Conservation (phyloP, 2,329 filamentous ascomycete genomes). For the Calonectria pseudoturangicola region DNA sequence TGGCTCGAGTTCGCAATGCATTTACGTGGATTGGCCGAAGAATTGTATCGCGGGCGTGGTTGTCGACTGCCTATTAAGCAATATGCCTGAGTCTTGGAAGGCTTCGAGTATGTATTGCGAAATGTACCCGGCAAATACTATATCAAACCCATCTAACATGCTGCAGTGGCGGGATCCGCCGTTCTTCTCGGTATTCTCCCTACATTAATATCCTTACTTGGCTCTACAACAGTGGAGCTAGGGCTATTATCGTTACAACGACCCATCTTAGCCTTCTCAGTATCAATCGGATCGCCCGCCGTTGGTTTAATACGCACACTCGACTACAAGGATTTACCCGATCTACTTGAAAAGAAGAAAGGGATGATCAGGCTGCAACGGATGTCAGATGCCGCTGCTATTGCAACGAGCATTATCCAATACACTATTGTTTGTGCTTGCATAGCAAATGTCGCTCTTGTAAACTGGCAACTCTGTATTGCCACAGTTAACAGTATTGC, state of each 20-base stretch:
- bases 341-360: background rate
- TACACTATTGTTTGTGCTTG: background rate
- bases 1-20: background rate
- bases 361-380: background rate
- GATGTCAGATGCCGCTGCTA: background rate
- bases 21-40: background rate
- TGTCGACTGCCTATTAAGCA: background rate
- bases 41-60: background rate
- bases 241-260: background rate
- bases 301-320: slow-evolving; percentile 1
- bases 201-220: background rate
- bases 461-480: slow-evolving; percentile 5
- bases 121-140: background rate
- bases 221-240: background rate
- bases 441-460: slow-evolving; percentile 1
- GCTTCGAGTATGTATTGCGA: background rate
- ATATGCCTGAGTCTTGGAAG: slow-evolving; percentile 2
- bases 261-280: background rate
- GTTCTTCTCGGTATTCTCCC: background rate
- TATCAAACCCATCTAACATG: background rate
- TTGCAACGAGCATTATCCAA: background rate
- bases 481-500: slow-evolving; percentile 1
- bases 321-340: background rate
- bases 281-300: background rate
- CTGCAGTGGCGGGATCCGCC: background rate